These are phyloP conservation scores for Coprinellus micaceus DNA, from an alignment of 768 basidiomycete genomes.

Conservation along the genomic window DNA sequence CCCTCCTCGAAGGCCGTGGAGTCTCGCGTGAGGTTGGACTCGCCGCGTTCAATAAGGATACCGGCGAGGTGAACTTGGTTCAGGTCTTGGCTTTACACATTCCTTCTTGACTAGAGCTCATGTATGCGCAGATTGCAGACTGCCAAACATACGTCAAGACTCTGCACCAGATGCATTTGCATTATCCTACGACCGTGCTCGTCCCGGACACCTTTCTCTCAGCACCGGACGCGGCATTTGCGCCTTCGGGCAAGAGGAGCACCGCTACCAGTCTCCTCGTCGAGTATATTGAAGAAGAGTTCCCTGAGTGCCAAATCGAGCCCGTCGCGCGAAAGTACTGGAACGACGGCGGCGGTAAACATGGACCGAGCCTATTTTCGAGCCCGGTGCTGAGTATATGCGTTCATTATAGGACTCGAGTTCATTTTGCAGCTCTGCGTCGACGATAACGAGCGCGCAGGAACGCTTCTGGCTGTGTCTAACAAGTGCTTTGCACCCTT, in stretches of 20 bases:
- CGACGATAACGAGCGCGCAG: slow-evolving; percentile 79
- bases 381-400: slow-evolving; percentile 1
- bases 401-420: slow-evolving; percentile 62
- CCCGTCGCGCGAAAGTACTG: slow-evolving; percentile 77
- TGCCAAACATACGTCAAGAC: slow-evolving; percentile 88
- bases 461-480: slow-evolving; percentile 70
- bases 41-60: slow-evolving; percentile 79
- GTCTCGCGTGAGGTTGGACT: slow-evolving; percentile 83
- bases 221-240: slow-evolving; percentile 43
- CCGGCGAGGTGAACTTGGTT: slow-evolving; percentile 69
- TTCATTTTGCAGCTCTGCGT: slow-evolving; percentile 75
- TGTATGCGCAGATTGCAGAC: slow-evolving; percentile 64
- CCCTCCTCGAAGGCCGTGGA: slow-evolving; percentile 74
- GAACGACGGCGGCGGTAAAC: slow-evolving; percentile 73
- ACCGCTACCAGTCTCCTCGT: slow-evolving; percentile 60
- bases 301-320: slow-evolving; percentile 62
- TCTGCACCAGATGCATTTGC: slow-evolving; percentile 78
- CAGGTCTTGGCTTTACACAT: slow-evolving; percentile 43
- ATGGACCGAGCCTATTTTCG: neutral
- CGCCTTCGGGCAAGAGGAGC: slow-evolving; percentile 41
- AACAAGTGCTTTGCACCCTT: slow-evolving; percentile 56
- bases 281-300: slow-evolving; percentile 70
- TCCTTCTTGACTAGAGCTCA: neutral
- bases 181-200: slow-evolving; percentile 65
- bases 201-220: slow-evolving; percentile 82